Conservation (phyloP, 768 basidiomycete species). For the Lentinula boryana region DNA sequence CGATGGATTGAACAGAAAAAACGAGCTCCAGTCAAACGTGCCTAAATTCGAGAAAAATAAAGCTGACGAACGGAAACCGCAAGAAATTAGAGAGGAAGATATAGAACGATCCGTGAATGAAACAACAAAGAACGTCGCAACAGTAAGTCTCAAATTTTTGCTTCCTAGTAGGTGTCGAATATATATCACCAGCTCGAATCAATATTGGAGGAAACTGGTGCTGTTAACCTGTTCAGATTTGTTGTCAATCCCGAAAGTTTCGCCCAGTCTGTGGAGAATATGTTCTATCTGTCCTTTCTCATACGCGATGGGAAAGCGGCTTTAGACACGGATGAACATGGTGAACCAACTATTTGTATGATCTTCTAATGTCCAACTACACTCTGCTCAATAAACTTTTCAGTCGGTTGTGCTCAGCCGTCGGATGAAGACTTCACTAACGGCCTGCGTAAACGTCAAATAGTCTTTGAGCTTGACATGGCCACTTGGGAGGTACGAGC, state of each 20-base stretch:
- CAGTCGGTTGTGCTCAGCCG: conserved; percentile 63
- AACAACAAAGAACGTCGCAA: conserved; percentile 79
- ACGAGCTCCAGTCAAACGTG: conserved; percentile 50
- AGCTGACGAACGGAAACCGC: conserved; percentile 62
- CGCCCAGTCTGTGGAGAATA: conserved; percentile 92
- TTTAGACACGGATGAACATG: conserved; percentile 59
- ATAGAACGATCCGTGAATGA: conserved; percentile 82
- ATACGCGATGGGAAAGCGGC: conserved; percentile 81
- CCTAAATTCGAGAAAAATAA: conserved; percentile 69
- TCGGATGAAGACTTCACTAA: conserved; percentile 55
- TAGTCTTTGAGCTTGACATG: conserved; percentile 90
- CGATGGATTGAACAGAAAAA: conserved; percentile 83
- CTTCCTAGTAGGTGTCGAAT: not conserved
- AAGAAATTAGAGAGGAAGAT: conserved; percentile 79
- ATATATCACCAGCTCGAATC: conserved; percentile 45
- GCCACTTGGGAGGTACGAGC: conserved; percentile 74
- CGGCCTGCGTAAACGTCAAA: conserved; percentile 71
- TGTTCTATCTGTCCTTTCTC: conserved; percentile 92
- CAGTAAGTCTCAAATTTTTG: conserved; percentile 35
- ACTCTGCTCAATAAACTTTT: not conserved
- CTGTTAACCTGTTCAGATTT: conserved; percentile 79
- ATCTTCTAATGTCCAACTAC: conserved; percentile 1
- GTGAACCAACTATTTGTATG: conserved; percentile 70
- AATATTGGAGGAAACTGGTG: conserved; percentile 42
- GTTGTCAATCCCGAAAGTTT: conserved; percentile 88